Percentiles rank a stretch among this genome's conserved stretches.
phyloP scores from a whole-genome alignment of 1,284 basidiomycete genomes.

The Moesziomyces sp. region DNA sequence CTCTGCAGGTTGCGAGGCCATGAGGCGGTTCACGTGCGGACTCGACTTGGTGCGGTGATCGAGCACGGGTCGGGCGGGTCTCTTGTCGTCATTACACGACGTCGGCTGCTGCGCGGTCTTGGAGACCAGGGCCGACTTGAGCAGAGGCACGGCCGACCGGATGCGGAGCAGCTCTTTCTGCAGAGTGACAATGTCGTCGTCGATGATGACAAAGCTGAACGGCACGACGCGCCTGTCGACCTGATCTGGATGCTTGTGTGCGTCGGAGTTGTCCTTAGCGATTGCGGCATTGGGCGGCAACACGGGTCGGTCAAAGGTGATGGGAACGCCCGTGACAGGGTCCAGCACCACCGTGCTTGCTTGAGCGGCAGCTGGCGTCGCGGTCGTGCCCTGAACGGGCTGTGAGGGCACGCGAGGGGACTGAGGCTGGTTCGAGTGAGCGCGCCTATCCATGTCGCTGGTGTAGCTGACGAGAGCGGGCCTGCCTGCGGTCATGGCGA shows the following conservation, averaged over 20 bases:
- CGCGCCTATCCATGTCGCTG: conserved; percentile 39
- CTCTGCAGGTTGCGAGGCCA: conserved; percentile 19
- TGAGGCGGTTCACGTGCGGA: conserved; percentile 43
- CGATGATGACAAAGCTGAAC: conserved; percentile 58
- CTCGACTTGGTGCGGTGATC: conserved; percentile 49
- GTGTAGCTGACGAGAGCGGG: conserved; percentile 52
- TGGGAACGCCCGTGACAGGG: conserved; percentile 54
- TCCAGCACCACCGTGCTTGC: conserved; percentile 52
- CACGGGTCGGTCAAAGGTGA: conserved; percentile 29
- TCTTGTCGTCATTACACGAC: background rate
- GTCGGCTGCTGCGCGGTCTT: conserved; percentile 4
- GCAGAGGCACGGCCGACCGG: conserved; percentile 50
- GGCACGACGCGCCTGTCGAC: conserved; percentile 30
- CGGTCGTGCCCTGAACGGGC: background rate
- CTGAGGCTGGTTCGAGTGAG: conserved; percentile 5
- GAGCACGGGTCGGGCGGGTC: conserved; percentile 19
- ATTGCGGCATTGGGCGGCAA: background rate
- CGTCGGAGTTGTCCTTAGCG: background rate
- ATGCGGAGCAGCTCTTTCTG: conserved; percentile 55
- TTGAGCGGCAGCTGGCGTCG: background rate
- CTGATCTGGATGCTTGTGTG: conserved; percentile 12
- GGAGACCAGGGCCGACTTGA: conserved; percentile 44
- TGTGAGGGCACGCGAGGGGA: background rate
- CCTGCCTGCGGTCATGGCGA: conserved; percentile 43
- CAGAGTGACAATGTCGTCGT: conserved; percentile 56